These are phyloP conservation scores for Sonneratia alba DNA, from an alignment of 345 rosid genomes.

Conservation along the genomic window DNA sequence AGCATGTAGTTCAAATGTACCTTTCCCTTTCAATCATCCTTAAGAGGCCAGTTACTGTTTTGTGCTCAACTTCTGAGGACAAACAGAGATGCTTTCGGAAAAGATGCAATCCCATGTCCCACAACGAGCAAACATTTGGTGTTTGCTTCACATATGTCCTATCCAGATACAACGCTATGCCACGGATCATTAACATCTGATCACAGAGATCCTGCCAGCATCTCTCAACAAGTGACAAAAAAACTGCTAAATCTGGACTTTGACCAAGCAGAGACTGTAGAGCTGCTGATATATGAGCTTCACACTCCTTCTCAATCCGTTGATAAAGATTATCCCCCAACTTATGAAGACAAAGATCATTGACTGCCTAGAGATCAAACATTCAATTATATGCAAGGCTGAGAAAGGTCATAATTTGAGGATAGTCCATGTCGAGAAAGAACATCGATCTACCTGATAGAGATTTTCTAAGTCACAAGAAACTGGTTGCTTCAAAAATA, in stretches of 20 bases:
- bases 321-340: conserved; percentile 84
- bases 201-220: conserved; percentile 97
- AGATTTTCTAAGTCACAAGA: conserved; percentile 75
- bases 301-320: conserved; percentile 83
- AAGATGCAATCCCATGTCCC: conserved; percentile 99
- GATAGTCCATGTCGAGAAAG: conserved; percentile 4
- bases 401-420: conserved; percentile 9
- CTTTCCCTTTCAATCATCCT: conserved; percentile 93
- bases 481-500: conserved; percentile 71
- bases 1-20: conserved; percentile 21
- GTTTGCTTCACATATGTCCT: conserved; percentile 90
- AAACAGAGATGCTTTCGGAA: conserved; percentile 79
- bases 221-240: conserved; percentile 80
- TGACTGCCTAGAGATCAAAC: conserved; percentile 61
- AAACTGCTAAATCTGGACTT: conserved; percentile 86
- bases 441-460: conserved; percentile 52
- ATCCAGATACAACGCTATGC: conserved; percentile 89
- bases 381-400: conserved; percentile 8
- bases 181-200: conserved; percentile 93
- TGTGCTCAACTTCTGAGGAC: conserved; percentile 82
- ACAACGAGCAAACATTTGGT: conserved; percentile 67
- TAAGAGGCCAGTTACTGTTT: conserved; percentile 87
- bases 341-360: conserved; percentile 81
- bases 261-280: conserved; percentile 78
- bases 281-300: conserved; percentile 62